A percentile compares a stretch with the other conserved stretches of the same genome.
These are phyloP conservation scores for Dissophora globulifera DNA, from an alignment of 192 early-diverging fungal species.

Conservation along the genomic window DNA sequence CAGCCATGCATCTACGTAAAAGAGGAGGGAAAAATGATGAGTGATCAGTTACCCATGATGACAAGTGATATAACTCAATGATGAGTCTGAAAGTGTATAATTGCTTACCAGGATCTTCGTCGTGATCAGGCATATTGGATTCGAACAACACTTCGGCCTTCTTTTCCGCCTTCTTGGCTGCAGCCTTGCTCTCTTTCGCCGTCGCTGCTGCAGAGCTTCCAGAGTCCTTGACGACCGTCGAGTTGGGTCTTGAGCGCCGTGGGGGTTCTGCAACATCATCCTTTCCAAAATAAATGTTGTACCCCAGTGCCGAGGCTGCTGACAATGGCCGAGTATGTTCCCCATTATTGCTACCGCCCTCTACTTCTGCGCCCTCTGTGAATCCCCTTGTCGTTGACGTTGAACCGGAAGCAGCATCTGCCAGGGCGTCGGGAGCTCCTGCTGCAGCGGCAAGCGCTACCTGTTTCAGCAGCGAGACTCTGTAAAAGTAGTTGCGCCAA, in stretches of 20 bases:
- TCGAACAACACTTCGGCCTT: slow-evolving; percentile 52
- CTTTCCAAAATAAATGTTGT: slow-evolving; percentile 51
- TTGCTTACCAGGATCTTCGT: slow-evolving; percentile 48
- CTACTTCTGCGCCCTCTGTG: too few relatives aligned
- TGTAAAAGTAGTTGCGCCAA: slow-evolving; percentile 79
- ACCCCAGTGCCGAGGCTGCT: slow-evolving; percentile 21
- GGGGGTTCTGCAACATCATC: slow-evolving; percentile 40
- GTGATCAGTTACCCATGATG: neutral
- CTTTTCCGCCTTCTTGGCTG: slow-evolving; percentile 7
- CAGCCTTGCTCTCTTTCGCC: neutral
- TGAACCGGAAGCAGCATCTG: slow-evolving; percentile 5
- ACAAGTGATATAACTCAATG: neutral
- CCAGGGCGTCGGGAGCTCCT: slow-evolving; percentile 16
- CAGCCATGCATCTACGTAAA: slow-evolving; percentile 53
- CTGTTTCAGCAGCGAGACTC: slow-evolving; percentile 67
- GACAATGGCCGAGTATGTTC: slow-evolving; percentile 10
- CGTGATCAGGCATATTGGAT: slow-evolving; percentile 48
- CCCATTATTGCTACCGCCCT: neutral
- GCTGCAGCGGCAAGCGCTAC: slow-evolving; percentile 52
- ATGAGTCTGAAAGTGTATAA: neutral
- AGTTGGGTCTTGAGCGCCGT: slow-evolving; percentile 14
- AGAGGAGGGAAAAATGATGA: neutral
- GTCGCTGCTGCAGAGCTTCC: neutral
- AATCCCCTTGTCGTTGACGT: slow-evolving; percentile 2
- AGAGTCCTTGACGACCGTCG: slow-evolving; percentile 1